Base-by-base conservation (phyloP, 805 yeast species). In the Komagataella phaffii region DNA sequence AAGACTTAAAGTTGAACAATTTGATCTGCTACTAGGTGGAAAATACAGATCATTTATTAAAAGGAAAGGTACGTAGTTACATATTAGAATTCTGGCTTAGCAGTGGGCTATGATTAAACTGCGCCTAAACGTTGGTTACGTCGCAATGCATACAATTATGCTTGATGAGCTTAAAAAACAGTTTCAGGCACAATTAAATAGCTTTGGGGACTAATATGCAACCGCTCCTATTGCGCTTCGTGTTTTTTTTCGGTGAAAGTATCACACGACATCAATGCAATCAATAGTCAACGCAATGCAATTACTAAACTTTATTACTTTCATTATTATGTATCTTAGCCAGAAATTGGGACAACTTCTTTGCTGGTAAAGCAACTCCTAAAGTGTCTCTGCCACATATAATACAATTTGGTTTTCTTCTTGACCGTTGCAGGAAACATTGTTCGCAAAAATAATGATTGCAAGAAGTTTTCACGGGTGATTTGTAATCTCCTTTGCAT, bases 341-440 rank as follows among this genome's bases (percentile, higher is more conserved):
- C 7, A 45, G 47, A 45, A 45, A 19, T 24, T 45, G 30, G 21
- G n/a, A 24, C 19, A 71, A 53, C 43, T 70, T 62, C 53, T 66
- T 70, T 7, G 83, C 80, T 1, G 85, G 81, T 44, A 69, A 67
- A 17, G 78, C 81, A 2, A 73, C 69, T 0, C 89, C 88, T 30
- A 76, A 68, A 0, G 89, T 83, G 45, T 81, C 80, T 46, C 69
- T 63, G 3, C 74, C 75, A 61, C 93, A 85, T 2, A 81, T 71
- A 45, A 66, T 65, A 59, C 93, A 85, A 3, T 61, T 67, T 44
- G 73, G 66, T 48, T 63, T 68, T 51, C 59, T 66, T 54, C 74
- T 72, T 55, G 68, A 71, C 48, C 79, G 61, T 2, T 61, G 58
- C 56, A 81, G 59, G 60, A 81, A 83, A 60, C 93, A 85, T 3